These are phyloP conservation scores for Tolypocladium pustulatum DNA, from an alignment of 2,329 filamentous ascomycete genomes.

Conservation along the genomic window DNA sequence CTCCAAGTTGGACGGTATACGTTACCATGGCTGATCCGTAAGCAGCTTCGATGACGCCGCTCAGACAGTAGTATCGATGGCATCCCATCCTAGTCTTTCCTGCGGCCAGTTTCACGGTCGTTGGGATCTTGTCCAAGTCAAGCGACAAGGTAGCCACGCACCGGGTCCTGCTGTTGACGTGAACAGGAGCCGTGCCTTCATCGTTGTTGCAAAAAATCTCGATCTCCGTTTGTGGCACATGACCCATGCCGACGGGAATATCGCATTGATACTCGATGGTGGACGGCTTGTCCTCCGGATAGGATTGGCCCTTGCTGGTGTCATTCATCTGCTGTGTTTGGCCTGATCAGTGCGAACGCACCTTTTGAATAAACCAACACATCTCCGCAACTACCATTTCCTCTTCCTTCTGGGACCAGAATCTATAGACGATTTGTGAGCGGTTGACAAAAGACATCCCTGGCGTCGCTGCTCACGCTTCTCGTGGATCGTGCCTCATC, in stretches of 20 bases:
- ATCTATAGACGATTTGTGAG: conserved; percentile 15
- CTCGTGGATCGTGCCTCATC: conserved; percentile 22
- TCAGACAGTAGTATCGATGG: conserved; percentile 25
- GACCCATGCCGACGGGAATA: conserved; percentile 22
- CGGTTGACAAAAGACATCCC: neutral
- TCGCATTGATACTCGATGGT: conserved; percentile 27
- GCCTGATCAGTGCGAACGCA: conserved; percentile 5
- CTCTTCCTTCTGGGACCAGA: conserved; percentile 27
- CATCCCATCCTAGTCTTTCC: conserved; percentile 22
- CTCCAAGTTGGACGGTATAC: conserved; percentile 25
- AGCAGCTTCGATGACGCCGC: conserved; percentile 24
- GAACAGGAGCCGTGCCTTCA: conserved; percentile 17
- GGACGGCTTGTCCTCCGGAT: conserved; percentile 23
- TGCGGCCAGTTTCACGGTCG: conserved; percentile 17
- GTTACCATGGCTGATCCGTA: conserved; percentile 28
- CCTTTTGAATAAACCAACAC: conserved; percentile 29
- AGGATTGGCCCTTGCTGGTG: conserved; percentile 22
- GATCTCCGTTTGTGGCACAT: conserved; percentile 24
- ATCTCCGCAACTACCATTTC: conserved; percentile 24
- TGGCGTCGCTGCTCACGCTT: conserved; percentile 18
- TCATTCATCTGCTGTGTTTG: neutral
- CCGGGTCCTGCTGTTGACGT: conserved; percentile 17
- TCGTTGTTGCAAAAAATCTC: conserved; percentile 25
- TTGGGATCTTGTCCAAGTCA: conserved; percentile 23
- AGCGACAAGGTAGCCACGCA: conserved; percentile 23